Evolutionary conservation across 345 rosid genomes (phyloP), one percentile per base, ranked within the genome.

Genomic region (Conringia planisiliqua): DNA sequence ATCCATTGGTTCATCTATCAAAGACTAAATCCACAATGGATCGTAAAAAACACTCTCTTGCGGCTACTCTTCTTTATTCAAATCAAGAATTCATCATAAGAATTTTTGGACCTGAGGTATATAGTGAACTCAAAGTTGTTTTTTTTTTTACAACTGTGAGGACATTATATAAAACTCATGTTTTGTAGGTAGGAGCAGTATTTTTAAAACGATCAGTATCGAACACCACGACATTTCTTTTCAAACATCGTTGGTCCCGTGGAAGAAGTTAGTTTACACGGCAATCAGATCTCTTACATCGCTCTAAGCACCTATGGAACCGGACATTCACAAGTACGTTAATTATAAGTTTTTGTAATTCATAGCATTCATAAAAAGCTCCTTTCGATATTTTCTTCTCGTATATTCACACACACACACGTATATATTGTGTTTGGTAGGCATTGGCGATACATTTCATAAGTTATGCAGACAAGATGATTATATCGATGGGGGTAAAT

Each of bases 201-300:
- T 35, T 79, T 67, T 58, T 75, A 65, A 84, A 77, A 79, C 78
- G 80, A 78, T 77, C 80, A 60, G 68, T 39, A 17, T 81, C 83
- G 16, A 77, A 72, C 0, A 87, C 77, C 73, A 83, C 88, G 9
- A 11, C 78, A 26, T 81, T 81, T 6, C 75, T 65, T 68, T 69
- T 87, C 89, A 4, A 87, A 84, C 18, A 43, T 85, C 24, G 65
- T 76, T 13, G 89, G 89, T 10, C 92, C 88, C 0, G 17, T 18
- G 2, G 86, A 85, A 71, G 86, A 87, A 68, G 81, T 85, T 6
- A 72, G 81, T 65, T 82, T 82, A 44, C 84, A 71, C 38, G 89
- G 86, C 1, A 84, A 82, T 60, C 86, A 79, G 71, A 52, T 87
- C 36, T 83, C 88, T 32, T 44, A 44, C 50, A n/a, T 44, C 50